These are phyloP conservation scores for Zychaea mexicana DNA, from an alignment of 371 early-diverging fungal genomes.

Conservation along the genomic window DNA sequence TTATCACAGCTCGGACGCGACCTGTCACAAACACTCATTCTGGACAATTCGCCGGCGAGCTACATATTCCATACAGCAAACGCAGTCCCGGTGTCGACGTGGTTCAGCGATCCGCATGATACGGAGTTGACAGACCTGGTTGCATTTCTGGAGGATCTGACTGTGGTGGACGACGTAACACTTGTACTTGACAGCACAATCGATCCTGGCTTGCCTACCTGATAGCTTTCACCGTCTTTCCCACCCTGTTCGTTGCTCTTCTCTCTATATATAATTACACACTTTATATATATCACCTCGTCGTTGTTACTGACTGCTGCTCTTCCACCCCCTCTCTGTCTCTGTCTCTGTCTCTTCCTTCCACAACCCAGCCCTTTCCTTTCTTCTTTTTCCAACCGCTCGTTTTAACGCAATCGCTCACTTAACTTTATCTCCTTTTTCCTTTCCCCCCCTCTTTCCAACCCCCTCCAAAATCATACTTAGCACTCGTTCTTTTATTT, in stretches of 20 bases:
- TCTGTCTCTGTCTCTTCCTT: slow-evolving; percentile 5
- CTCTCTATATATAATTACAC: background rate
- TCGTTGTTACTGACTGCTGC: background rate
- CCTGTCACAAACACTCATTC: slow-evolving; percentile 77
- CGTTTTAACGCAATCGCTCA: background rate
- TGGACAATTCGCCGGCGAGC: slow-evolving; percentile 93
- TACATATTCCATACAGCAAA: slow-evolving; percentile 94
- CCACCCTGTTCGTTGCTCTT: background rate
- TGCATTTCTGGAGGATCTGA: slow-evolving; percentile 91
- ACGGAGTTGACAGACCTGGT: slow-evolving; percentile 92
- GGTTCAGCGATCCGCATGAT: slow-evolving; percentile 97
- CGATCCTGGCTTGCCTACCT: slow-evolving; percentile 8
- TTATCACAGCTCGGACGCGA: slow-evolving; percentile 84
- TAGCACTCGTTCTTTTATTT: background rate
- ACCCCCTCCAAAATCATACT: background rate
- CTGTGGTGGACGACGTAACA: slow-evolving; percentile 86
- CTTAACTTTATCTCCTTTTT: background rate
- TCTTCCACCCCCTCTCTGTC: background rate
- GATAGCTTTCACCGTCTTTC: background rate
- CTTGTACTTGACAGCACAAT: slow-evolving; percentile 69
- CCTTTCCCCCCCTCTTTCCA: background rate
- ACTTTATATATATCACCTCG: slow-evolving; percentile 10
- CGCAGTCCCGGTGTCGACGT: slow-evolving; percentile 94
- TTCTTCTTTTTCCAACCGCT: background rate
- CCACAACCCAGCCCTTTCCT: slow-evolving; percentile 1